Conservation (phyloP, 1,284 basidiomycete species). For the Hemileia vastatrix region DNA sequence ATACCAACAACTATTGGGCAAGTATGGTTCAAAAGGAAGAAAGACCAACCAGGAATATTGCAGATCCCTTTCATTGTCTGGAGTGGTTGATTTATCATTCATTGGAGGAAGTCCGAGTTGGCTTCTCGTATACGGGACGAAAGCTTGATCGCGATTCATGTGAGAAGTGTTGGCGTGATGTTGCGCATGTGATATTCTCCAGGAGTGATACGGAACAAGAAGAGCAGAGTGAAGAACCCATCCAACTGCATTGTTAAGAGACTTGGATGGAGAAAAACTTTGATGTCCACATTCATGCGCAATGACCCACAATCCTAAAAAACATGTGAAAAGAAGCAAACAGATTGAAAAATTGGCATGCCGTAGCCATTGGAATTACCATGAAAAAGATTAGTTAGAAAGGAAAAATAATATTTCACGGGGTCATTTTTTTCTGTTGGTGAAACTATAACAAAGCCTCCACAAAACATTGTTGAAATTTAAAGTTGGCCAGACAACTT, state of each 20-base stretch:
- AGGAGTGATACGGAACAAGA: conserved; percentile 94
- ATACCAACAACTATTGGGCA: not conserved
- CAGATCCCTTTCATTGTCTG: conserved; percentile 54
- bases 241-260: conserved; percentile 84
- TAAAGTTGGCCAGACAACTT: too few species aligned
- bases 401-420: not conserved
- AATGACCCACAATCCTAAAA: conserved; percentile 20
- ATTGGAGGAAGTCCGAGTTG: conserved; percentile 58
- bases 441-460: not conserved
- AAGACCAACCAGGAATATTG: conserved; percentile 26
- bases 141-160: conserved; percentile 93
- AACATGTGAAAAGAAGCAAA: conserved; percentile 48
- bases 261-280: conserved; percentile 89
- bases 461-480: not conserved
- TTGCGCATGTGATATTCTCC: conserved; percentile 95
- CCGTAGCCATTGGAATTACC: not conserved
- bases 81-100: conserved; percentile 48
- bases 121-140: conserved; percentile 79
- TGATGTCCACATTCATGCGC: conserved; percentile 64
- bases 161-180: conserved; percentile 94
- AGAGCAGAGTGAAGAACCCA: conserved; percentile 88
- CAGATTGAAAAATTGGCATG: too few species aligned
- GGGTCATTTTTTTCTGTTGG: not conserved
- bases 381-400: not conserved
- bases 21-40: not conserved